phyloP scores from a whole-genome alignment of 2,329 filamentous ascomycete genomes.

The Aspergillus oerlinghausenensis region DNA sequence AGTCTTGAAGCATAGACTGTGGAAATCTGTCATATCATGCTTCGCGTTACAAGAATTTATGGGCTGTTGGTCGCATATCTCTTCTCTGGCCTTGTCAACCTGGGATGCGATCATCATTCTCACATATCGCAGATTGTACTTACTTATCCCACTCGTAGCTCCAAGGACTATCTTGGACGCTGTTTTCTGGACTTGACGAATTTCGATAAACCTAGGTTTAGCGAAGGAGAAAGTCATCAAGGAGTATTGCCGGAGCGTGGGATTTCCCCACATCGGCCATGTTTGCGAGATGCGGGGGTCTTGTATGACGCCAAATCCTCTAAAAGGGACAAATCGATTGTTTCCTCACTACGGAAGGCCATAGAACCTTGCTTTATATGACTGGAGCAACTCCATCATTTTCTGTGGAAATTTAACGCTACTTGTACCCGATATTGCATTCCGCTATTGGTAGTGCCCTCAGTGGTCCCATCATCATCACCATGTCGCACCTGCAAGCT shows the following conservation, averaged over 20 bases:
- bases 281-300: not conserved
- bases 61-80: not conserved
- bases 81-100: not conserved
- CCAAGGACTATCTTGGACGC: not conserved
- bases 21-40: too few relatives aligned
- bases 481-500: slow-evolving; percentile 29
- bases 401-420: not conserved
- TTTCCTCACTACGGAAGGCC: not conserved
- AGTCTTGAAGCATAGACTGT: not conserved
- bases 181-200: too few relatives aligned
- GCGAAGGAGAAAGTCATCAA: not conserved
- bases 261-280: not conserved
- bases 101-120: too few relatives aligned
- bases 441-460: not conserved
- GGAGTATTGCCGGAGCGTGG: not conserved
- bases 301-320: not conserved
- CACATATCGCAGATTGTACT: not conserved
- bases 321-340: not conserved
- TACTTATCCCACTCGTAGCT: not conserved
- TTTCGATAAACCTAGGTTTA: too few relatives aligned
- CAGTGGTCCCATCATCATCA: not conserved
- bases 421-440: not conserved
- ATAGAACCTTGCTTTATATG: not conserved
- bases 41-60: too few relatives aligned
- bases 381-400: not conserved